Evolutionary conservation across 306 rosid genomes (phyloP), one percentile per base, ranked within the genome.

Genomic region (Hippophae rhamnoides): DNA sequence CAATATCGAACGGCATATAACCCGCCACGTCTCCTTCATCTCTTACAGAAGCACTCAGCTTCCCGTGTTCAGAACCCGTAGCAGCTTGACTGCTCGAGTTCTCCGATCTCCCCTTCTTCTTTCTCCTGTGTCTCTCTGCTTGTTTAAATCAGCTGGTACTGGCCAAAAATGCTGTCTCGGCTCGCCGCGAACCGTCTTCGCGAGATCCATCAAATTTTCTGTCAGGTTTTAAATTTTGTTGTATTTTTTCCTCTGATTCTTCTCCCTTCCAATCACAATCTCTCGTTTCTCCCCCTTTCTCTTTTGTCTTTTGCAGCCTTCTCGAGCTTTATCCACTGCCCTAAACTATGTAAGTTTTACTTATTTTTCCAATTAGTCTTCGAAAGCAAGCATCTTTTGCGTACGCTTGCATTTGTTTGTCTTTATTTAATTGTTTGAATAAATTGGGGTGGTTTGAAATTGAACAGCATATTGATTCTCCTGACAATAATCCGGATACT

Each of bases 271-370:
- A 41, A 52, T 56, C 65, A 10, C 68, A 31, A 2, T 43, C 40
- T 41, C 50, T 62, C 60, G 54, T 64, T 57, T 63, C 12, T 3
- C 41, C 63, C 63, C 31, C 64, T 56, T 52, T 65, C 38, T 10
- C 38, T 31, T 51, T 54, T 52, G 0, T 41, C n/a, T 69, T 49
- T 9, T 51, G 76, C 62, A 92, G 95, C 85, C 95, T 62, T 63
- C 76, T 43, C 87, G 95, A 74, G 78, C 77, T 63, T 82, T 92
- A 63, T 88, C 96, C 47, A 92, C 96, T 46, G 96, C 96, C 65
- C 87, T 92, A 9, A 92, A 92, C 71, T 88, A 85, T 60, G 99
- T 92, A 70, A 81, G 99, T 77, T 1, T 48, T 27, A 18, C 13
- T 48, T 8, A 40, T 58, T 71, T 74, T 26, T 12, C 27, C 50